Percentiles rank a stretch among this genome's conserved stretches.
phyloP scores from a whole-genome alignment of 1,284 basidiomycete genomes.

The Rhodofomes roseus region DNA sequence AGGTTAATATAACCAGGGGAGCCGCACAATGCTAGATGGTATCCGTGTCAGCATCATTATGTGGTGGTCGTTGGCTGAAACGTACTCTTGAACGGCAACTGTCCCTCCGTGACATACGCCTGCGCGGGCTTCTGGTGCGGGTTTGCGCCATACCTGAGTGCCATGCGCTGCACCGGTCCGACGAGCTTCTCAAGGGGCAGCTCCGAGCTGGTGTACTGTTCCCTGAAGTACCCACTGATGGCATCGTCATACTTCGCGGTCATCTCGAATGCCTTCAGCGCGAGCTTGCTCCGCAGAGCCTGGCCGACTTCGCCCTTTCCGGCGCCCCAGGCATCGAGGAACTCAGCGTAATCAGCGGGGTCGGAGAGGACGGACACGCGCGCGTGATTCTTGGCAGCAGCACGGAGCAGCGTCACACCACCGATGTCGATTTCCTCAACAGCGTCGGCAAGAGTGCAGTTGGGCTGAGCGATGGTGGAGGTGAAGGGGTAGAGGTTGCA shows the following conservation, averaged over 20 bases:
- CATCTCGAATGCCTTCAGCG: constrained; percentile 97
- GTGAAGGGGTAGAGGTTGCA: constrained; percentile 99
- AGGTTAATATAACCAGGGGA: constrained; percentile 99
- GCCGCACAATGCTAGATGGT: constrained; percentile 73
- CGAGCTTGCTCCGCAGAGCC: constrained; percentile 73
- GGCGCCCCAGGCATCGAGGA: constrained; percentile 74
- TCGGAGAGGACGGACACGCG: constrained; percentile 92
- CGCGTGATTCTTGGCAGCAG: constrained; percentile 98
- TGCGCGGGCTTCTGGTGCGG: constrained; percentile 99
- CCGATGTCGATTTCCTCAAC: constrained; percentile 99
- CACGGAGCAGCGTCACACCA: constrained; percentile 95
- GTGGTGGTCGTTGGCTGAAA: background rate
- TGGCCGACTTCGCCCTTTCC: constrained; percentile 71
- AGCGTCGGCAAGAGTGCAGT: constrained; percentile 88
- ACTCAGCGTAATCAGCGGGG: constrained; percentile 88
- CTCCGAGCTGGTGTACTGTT: constrained; percentile 88
- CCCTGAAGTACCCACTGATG: constrained; percentile 95
- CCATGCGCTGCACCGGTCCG: constrained; percentile 76
- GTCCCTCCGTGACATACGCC: constrained; percentile 88
- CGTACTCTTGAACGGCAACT: constrained; percentile 91
- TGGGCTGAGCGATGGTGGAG: constrained; percentile 84
- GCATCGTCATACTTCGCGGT: constrained; percentile 94
- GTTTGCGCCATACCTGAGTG: constrained; percentile 95
- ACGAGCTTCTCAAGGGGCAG: constrained; percentile 59
- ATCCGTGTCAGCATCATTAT: background rate